Base-by-base conservation (phyloP, 1,139 yeast genomes). In the Candida glucosophila region DNA sequence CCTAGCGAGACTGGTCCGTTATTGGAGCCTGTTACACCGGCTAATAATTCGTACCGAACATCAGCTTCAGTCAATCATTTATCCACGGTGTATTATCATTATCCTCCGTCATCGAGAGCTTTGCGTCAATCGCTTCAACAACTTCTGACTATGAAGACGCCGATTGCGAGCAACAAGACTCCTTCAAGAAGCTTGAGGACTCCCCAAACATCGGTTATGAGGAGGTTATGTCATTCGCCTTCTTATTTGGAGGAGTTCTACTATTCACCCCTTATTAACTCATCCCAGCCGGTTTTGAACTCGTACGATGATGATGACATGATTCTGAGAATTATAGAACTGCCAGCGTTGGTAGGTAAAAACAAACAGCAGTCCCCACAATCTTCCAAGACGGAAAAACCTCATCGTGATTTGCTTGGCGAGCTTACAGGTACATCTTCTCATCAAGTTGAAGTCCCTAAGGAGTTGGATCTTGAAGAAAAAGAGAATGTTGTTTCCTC, bases 231-330 rank as follows among this genome's bases (percentile, higher is more conserved):
- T 77, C 67, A 73, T 39, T 73, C 81, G 12, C 83, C 83, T 3
- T 67, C 76, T 5, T 73, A 72, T 40, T 55, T 75, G 34, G 83
- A 77, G 36, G 83, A 76, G 39, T 76, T 76, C 41, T 74, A 74
- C 40, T 68, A 72, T 27, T 72, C 79, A 14, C 82, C 83, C 3
- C 52, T 60, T 33, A 42, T 53, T 12, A 52, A 64, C 14, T 41
- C 57, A 17, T 41, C 59, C 8, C 42, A 54, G 29, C 37, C 44
- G 10, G 32, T 45, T 11, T 44, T 62, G 29, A 55, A 52, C 31
- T 54, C 63, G 19, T 61, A 63, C 36, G 77, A 67, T 36, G 77
- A 72, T 34, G 79, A 73, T 37, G 80, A 74, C 36, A 64, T 62
- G 57, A 61, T 72, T 19, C 55, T 61, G 39, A 44, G 69, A 26